A percentile compares a stretch with the other conserved stretches of the same genome.
Evolutionary conservation across 768 basidiomycete species (phyloP).

Genomic region (Tubosaeta brunneosetosa): DNA sequence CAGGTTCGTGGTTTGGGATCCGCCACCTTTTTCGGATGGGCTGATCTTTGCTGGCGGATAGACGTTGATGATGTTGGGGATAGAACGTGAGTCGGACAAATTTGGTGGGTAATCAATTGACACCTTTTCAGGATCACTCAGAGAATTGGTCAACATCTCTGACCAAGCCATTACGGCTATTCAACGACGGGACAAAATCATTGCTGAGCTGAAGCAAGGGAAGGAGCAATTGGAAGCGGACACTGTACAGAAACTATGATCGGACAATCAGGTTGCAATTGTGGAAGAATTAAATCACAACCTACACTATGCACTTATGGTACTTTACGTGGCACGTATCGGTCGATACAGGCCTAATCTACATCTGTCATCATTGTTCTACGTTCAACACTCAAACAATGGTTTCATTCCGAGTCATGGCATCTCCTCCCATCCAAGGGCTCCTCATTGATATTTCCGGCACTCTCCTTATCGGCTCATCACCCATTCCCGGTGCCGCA

Average conservation of each 20-base stretch:
- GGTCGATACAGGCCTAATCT: too few species aligned
- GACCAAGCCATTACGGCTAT: constrained; percentile 31
- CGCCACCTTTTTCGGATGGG: neutral
- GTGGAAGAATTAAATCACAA: too few species aligned
- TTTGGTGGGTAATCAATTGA: neutral
- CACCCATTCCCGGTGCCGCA: constrained; percentile 44
- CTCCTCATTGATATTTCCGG: constrained; percentile 67
- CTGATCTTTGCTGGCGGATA: constrained; percentile 10
- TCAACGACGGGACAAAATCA: constrained; percentile 27
- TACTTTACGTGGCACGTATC: too few species aligned
- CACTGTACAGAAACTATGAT: neutral
- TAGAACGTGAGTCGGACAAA: constrained; percentile 38
- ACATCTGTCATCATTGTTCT: too few species aligned
- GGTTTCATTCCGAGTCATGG: too few species aligned
- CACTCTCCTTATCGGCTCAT: constrained; percentile 53
- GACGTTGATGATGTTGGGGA: constrained; percentile 41
- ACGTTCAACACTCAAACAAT: too few species aligned
- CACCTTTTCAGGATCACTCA: constrained; percentile 28
- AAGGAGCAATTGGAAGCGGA: constrained; percentile 1
- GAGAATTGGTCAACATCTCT: constrained; percentile 30
- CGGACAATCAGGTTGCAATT: too few species aligned
- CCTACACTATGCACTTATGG: too few species aligned
- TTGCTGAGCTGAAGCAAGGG: constrained; percentile 7
- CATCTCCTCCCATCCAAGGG: constrained; percentile 34
- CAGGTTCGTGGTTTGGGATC: constrained; percentile 30